Conservation (phyloP, 2,329 filamentous ascomycete species). For the Ramichloridium luteum region DNA sequence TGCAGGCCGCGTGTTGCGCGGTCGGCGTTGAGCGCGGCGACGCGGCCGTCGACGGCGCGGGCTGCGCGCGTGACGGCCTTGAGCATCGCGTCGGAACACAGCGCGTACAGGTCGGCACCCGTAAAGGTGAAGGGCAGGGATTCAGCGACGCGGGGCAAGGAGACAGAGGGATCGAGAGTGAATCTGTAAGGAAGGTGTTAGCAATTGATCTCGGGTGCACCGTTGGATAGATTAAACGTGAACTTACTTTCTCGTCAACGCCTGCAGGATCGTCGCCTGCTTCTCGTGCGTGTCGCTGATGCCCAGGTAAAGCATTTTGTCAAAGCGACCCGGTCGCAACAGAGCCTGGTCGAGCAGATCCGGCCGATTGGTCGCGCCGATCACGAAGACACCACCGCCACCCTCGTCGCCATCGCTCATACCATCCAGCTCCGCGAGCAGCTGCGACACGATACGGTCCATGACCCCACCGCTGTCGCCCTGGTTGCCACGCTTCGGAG, state of each 20-base stretch:
- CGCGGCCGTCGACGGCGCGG: constrained; percentile 68
- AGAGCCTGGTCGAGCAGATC: constrained; percentile 86
- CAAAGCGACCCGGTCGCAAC: constrained; percentile 79
- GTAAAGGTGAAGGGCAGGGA: constrained; percentile 90
- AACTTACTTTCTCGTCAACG: constrained; percentile 80
- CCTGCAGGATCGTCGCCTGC: constrained; percentile 86
- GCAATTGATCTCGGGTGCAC: constrained; percentile 1
- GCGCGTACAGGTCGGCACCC: constrained; percentile 89
- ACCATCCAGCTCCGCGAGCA: constrained; percentile 88
- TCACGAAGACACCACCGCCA: constrained; percentile 81
- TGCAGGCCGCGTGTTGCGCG: constrained; percentile 15
- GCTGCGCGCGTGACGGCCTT: constrained; percentile 93
- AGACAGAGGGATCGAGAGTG: constrained; percentile 66
- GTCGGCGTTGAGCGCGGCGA: constrained; percentile 53
- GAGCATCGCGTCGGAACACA: constrained; percentile 97
- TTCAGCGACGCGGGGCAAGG: constrained; percentile 60
- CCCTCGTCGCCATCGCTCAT: constrained; percentile 88
- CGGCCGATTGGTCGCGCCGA: constrained; percentile 88
- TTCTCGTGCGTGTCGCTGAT: constrained; percentile 96
- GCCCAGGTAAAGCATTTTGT: constrained; percentile 96
- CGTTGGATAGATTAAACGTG: neutral
- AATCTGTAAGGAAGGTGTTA: constrained; percentile 46
- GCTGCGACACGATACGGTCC: constrained; percentile 91
- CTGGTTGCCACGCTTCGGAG: constrained; percentile 92
- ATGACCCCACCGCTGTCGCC: constrained; percentile 95